Evolutionary conservation across 108 stramenopile species (phyloP).

Genomic region (Fistulifera solaris): DNA sequence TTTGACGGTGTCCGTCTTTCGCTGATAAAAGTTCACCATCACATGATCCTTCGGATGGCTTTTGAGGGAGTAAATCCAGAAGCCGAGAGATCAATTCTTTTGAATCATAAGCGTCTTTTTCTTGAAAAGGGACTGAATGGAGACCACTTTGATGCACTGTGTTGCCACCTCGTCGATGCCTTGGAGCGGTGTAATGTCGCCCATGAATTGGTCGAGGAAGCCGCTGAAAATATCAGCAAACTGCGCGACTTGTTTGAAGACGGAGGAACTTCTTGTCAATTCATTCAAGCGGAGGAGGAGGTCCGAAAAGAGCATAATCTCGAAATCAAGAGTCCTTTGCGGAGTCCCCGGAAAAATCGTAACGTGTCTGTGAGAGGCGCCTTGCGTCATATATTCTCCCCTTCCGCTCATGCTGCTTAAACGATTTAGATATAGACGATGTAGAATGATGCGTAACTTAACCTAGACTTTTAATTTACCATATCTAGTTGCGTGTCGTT

Average conservation of each 20-base stretch:
- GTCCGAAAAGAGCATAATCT: no score
- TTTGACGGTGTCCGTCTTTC: constrained; percentile 8
- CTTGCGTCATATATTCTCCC: no score
- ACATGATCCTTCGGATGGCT: constrained; percentile 7
- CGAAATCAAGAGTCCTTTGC: no score
- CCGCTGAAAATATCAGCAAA: constrained; percentile 6
- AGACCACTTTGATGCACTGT: neutral
- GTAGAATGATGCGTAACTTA: no score
- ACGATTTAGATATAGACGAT: no score
- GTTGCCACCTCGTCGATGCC: neutral
- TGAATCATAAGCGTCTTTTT: neutral
- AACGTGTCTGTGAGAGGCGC: no score
- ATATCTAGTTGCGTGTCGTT: no score
- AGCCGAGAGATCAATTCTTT: neutral
- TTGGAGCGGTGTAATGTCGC: constrained; percentile 6
- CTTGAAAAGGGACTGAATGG: neutral
- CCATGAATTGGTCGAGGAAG: constrained; percentile 13
- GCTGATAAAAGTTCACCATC: constrained; percentile 12
- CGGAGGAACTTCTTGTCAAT: neutral
- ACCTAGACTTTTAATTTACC: no score
- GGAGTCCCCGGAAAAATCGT: no score
- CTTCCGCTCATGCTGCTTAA: no score
- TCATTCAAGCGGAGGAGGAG: no score
- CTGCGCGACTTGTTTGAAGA: constrained; percentile 19
- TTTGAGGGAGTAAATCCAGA: constrained; percentile 6